Conservation (phyloP, 257 asterid species). For the Plantago major region DNA sequence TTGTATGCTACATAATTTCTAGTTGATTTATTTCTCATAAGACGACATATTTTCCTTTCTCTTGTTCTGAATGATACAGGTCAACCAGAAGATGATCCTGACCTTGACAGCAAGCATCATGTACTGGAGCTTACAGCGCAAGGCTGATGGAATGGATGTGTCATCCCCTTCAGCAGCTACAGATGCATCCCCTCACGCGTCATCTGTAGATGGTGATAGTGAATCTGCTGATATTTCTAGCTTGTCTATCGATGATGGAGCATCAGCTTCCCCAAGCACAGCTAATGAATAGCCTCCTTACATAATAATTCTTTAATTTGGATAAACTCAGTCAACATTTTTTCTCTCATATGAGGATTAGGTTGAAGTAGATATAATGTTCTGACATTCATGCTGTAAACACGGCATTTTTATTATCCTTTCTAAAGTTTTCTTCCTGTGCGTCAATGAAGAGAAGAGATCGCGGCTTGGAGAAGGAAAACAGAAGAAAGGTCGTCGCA, state of each 20-base stretch:
- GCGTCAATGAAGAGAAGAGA: too few species aligned
- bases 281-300: slow-evolving; percentile 2
- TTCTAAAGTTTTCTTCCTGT: too few species aligned
- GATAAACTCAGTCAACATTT: too few species aligned
- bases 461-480: too few species aligned
- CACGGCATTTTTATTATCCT: too few species aligned
- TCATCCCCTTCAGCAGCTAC: slow-evolving; percentile 21
- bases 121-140: slow-evolving; percentile 79
- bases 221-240: slow-evolving; percentile 14
- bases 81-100: slow-evolving; percentile 81
- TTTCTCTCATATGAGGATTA: too few species aligned
- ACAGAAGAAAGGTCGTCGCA: too few species aligned
- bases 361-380: too few species aligned
- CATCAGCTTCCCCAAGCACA: slow-evolving; percentile 5
- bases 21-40: not conserved
- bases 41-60: not conserved
- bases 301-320: too few species aligned
- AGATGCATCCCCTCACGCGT: slow-evolving; percentile 4
- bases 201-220: not conserved
- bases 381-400: too few species aligned
- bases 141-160: slow-evolving; percentile 26
- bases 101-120: slow-evolving; percentile 79
- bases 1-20: too few species aligned
- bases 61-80: slow-evolving; percentile 35
- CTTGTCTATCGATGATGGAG: slow-evolving; percentile 11